phyloP scores from a whole-genome alignment of 1,139 yeast species.

The Debaryomyces udenii region DNA sequence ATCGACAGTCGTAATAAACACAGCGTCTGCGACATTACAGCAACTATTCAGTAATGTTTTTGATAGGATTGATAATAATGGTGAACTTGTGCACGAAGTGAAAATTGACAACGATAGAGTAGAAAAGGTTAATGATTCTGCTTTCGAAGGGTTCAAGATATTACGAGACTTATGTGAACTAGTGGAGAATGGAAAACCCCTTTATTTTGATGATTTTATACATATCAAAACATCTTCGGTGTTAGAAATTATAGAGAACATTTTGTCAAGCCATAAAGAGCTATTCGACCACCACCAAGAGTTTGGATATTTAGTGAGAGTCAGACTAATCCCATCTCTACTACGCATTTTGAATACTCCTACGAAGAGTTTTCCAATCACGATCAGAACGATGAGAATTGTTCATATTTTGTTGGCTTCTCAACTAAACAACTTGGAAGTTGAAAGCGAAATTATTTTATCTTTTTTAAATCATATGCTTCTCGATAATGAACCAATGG shows the following conservation, averaged over 20 bases:
- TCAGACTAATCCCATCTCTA: constrained; percentile 72
- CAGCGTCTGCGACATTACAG: constrained; percentile 91
- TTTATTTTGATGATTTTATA: constrained; percentile 46
- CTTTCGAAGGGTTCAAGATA: constrained; percentile 70
- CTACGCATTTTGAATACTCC: constrained; percentile 63
- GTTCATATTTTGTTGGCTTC: constrained; percentile 61
- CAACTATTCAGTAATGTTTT: constrained; percentile 78
- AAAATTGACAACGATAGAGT: constrained; percentile 47
- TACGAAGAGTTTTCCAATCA: constrained; percentile 62
- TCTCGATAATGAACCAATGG: constrained; percentile 19
- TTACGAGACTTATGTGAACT: constrained; percentile 72
- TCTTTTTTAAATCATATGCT: constrained; percentile 72
- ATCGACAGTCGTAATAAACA: constrained; percentile 78
- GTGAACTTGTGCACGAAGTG: constrained; percentile 28
- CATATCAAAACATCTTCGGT: constrained; percentile 69
- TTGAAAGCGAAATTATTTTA: constrained; percentile 80
- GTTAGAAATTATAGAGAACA: constrained; percentile 77
- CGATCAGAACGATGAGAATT: constrained; percentile 74
- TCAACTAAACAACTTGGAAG: constrained; percentile 61
- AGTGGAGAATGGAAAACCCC: constrained; percentile 61
- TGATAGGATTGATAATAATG: constrained; percentile 54
- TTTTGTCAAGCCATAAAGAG: constrained; percentile 55
- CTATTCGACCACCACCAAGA: constrained; percentile 65
- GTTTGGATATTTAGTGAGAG: constrained; percentile 64
- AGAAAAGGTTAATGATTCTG: constrained; percentile 50